Evolutionary conservation across 75 land plant genomes (phyloP).

Genomic region (Cupressus sempervirens): DNA sequence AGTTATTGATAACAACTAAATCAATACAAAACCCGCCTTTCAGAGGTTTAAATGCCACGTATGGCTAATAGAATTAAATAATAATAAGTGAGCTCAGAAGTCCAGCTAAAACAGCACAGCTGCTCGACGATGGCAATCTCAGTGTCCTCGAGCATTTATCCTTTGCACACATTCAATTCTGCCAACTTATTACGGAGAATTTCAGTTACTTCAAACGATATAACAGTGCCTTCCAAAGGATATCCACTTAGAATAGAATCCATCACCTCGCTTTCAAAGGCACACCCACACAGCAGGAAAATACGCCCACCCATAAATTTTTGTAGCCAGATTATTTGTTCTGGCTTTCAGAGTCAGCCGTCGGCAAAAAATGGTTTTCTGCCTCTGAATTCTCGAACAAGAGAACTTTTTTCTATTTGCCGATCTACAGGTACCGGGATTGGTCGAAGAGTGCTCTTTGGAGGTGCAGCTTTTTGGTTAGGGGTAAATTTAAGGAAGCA

Average conservation of each 20-base stretch:
- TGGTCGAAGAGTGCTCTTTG: conserved; percentile 1
- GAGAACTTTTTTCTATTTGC: neutral
- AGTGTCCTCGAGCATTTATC: neutral
- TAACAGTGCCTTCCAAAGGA: neutral
- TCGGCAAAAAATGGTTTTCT: no score
- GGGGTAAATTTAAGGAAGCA: neutral
- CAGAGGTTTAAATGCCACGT: conserved; percentile 3
- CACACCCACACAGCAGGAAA: neutral
- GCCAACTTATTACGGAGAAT: neutral
- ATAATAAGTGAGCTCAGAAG: neutral
- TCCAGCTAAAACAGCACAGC: neutral
- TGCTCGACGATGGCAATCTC: neutral
- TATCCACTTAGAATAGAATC: no score
- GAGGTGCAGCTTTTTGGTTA: conserved; percentile 7
- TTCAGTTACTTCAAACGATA: neutral
- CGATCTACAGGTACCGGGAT: neutral
- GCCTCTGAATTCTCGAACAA: neutral
- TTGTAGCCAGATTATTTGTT: neutral
- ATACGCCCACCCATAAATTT: neutral
- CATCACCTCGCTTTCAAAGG: neutral
- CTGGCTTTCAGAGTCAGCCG: neutral
- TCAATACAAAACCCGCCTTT: neutral
- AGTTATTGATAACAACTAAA: no score
- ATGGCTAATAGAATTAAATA: neutral
- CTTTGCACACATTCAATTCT: neutral